Evolutionary conservation across 1,139 yeast genomes (phyloP), one percentile per base, ranked within the genome.

Genomic region (Debaryomycetaceae sp.): DNA sequence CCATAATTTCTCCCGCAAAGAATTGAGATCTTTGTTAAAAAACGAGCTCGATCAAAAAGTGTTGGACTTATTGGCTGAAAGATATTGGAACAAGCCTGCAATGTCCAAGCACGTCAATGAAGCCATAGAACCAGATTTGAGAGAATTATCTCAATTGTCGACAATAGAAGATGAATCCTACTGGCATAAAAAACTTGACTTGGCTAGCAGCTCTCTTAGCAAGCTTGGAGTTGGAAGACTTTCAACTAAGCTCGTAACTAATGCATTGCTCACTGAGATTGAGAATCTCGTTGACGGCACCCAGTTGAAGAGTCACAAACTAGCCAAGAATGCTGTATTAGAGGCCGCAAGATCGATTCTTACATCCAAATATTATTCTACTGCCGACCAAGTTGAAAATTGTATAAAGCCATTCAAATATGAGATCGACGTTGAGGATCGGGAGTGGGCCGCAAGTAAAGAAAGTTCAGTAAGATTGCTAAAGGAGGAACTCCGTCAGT

Each of bases 371-470:
- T 93, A 80, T 60, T 89, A 85, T 53, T 85, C 96, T 1, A 93
- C 99, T 0, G 95, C 99, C 0, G 99, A 95, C 62, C 99, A 95
- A 62, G 99, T 95, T 13, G 99, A 95, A 60, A 95, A 93, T 64
- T 91, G 98, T 68, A 91, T 95, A 58, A 95, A 95, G 63, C 99
- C 99, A 1, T 93, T 85, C 68, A 95, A 95, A 66, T 93, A 93
- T 63, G 99, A 95, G 61, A 91, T 95, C 49, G 99, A 95, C 61
- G 80, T 93, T 40, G 99, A 93, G 59, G 96, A 90, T 57, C 76
- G 97, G 38, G 99, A 95, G 62, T 95, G 99, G 99, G 69, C 75
- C 36, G 62, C 78, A 11, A 84, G 97, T 36, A 81, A 88, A 51
- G 95, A 87, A 29, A 95, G 87, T 59, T 79, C 98, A 0, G 78